Percentiles rank a stretch among this genome's conserved stretches.
phyloP scores from a whole-genome alignment of 371 early-diverging fungal species.

The Capillidium heterosporum region DNA sequence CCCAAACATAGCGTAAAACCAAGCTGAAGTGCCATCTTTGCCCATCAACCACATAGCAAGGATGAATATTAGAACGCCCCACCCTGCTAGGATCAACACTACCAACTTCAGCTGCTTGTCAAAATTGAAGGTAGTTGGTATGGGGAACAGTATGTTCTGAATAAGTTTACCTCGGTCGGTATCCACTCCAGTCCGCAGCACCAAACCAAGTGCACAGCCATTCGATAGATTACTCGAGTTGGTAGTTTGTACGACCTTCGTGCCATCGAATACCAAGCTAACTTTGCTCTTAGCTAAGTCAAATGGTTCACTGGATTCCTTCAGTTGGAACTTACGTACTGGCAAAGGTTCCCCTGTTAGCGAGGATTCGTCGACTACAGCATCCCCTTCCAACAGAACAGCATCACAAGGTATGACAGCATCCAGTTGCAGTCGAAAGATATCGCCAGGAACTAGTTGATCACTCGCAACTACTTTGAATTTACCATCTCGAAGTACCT shows the following conservation, averaged over 20 bases:
- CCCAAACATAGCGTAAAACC: conserved; percentile 53
- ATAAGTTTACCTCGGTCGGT: conserved; percentile 67
- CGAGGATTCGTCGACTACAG: conserved; percentile 54
- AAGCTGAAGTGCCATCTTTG: conserved; percentile 29
- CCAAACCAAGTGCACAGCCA: conserved; percentile 20
- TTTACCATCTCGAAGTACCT: conserved; percentile 46
- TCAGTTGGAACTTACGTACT: conserved; percentile 32
- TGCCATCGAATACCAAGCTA: conserved; percentile 23
- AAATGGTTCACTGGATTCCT: conserved; percentile 14
- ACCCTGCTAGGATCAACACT: conserved; percentile 30
- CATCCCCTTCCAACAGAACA: conserved; percentile 27
- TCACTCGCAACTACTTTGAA: conserved; percentile 20
- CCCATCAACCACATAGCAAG: conserved; percentile 37
- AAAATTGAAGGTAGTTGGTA: conserved; percentile 45
- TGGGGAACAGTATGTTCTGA: conserved; percentile 55
- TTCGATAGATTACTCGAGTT: not conserved
- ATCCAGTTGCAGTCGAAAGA: conserved; percentile 10
- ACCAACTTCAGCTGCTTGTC: conserved; percentile 51
- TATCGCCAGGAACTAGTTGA: conserved; percentile 46
- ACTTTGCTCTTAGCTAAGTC: conserved; percentile 14
- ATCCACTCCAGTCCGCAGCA: conserved; percentile 47
- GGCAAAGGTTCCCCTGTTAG: conserved; percentile 71
- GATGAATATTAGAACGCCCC: conserved; percentile 32
- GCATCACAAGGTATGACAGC: conserved; percentile 41
- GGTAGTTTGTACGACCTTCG: conserved; percentile 14